Evolutionary conservation across 495 filamentous ascomycete genomes (phyloP).

Genomic region (Geopyxis carbonaria): DNA sequence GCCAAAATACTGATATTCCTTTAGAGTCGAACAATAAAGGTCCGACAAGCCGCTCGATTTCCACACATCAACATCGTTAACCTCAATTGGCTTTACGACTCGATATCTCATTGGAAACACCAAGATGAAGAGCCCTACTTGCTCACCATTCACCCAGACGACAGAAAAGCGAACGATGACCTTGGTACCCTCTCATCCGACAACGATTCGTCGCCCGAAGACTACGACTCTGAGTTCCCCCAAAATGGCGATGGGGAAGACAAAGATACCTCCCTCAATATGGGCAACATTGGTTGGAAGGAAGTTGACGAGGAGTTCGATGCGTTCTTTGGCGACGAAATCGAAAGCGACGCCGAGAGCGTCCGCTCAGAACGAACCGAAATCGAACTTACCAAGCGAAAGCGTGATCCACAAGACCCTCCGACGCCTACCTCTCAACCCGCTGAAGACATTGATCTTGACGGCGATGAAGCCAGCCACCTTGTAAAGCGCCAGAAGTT

Average conservation of each 20-base stretch:
- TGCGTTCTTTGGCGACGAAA: slow-evolving; percentile 32
- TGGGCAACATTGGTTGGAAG: slow-evolving; percentile 3
- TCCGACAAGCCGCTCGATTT: slow-evolving; percentile 56
- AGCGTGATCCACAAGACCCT: slow-evolving; percentile 8
- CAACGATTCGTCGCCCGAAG: slow-evolving; percentile 33
- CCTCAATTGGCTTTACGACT: slow-evolving; percentile 73
- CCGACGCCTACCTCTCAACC: too few relatives aligned
- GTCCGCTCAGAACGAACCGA: slow-evolving; percentile 8
- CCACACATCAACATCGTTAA: slow-evolving; percentile 71
- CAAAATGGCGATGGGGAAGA: slow-evolving; percentile 10
- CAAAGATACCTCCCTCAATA: slow-evolving; percentile 27
- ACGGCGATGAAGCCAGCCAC: slow-evolving; percentile 6
- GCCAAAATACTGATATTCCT: slow-evolving; percentile 35
- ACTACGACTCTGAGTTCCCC: slow-evolving; percentile 13
- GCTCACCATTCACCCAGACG: slow-evolving; percentile 44
- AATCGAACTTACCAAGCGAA: slow-evolving; percentile 9
- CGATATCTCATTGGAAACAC: slow-evolving; percentile 57
- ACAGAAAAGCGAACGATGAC: slow-evolving; percentile 31
- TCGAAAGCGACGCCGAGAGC: slow-evolving; percentile 17
- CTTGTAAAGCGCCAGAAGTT: slow-evolving; percentile 17
- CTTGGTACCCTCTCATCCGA: slow-evolving; percentile 26
- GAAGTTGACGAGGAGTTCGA: slow-evolving; percentile 7
- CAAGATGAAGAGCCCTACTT: slow-evolving; percentile 61
- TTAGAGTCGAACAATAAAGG: slow-evolving; percentile 74
- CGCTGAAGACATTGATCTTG: slow-evolving; percentile 8